Evolutionary conservation across 306 rosid species (phyloP), one percentile per base, ranked within the genome.

Genomic region (Cotoneaster glaucophyllus): DNA sequence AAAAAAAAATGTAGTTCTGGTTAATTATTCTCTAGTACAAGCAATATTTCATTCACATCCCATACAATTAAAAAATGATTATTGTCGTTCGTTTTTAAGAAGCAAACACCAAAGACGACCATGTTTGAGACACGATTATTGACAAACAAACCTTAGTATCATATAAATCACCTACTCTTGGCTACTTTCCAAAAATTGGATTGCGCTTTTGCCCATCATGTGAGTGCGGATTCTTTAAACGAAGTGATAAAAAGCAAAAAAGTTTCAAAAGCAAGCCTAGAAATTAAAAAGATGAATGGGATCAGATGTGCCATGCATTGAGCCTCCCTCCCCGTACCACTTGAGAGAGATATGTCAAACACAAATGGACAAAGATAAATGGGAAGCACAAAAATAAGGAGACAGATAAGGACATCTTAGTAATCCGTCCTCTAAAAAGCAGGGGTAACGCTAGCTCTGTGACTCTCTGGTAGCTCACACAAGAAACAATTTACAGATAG

Each of bases 281-380:
- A 79, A 81, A 81, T 76, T 74, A 66, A 70, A 71, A 76, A 85
- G 78, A 82, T 78, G 22, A 17, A 59, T 13, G 18, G 26, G 4
- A 14, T 48, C 53, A 48, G 53, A 48, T 48, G 6, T 4, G 8
- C 53, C 53, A 48, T 48, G 7, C 28, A 10, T 57, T n/a, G 64
- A 45, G 37, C 43, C 66, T 41, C 48, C 70, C 53, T 21, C 21
- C 8, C 34, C 34, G 28, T 24, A 5, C 83, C 26, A 11, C 34
- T 48, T 29, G 83, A 86, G 82, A 82, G 81, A 61, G 86, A 83
- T 74, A 66, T 82, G 89, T 83, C 93, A 85, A 85, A 50, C 86
- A 83, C 68, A 88, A 73, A 71, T 65, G 59, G 96, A 90, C 90
- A 90, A 81, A 5, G 25, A 71, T 64, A 80, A 8, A 72, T 78